Evolutionary conservation across 1,284 basidiomycete genomes (phyloP), one percentile per base, ranked within the genome.

Genomic region (Peniophora sp.): DNA sequence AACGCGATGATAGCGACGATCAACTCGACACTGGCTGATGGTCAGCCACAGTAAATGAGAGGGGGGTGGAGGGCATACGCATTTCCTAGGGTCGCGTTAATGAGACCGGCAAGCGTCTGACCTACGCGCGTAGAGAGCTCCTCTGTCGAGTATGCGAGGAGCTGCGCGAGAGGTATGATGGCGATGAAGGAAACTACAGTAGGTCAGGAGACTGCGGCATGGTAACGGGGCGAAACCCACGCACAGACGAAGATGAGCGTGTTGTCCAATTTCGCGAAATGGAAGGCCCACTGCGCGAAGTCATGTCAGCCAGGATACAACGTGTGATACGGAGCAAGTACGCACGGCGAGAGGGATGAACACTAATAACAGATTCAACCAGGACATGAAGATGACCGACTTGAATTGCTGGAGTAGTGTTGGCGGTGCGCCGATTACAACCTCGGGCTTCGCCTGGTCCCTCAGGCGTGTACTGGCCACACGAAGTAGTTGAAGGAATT

Each of bases 111-210:
- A 3, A 95, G 68, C 0, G 92, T 92, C 67, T 94, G 89, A 2
- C 92, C 86, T 1, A 89, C 81, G 32, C 85, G 82, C 55, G 94
- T 61, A 0, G 92, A 90, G 3, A 94, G 65, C 59, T 95, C 89
- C 58, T 95, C 92, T 0, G 92, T 96, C 0, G 89, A 89, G 63
- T 92, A 92, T 1, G 86, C 88, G 3, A 96, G 76, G 3, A 95
- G 68, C 75, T 91, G 66, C 10, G 92, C 92, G 3, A 88, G 69
- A 10, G 85, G 85, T 59, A 89, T 77, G 47, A 89, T 85, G 3
- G 85, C 75, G 47, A 88, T 65, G 61, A 92, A 85, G 1, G 82
- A 80, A 58, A 84, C 85, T 88, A 16, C 38, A n/a, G 6, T n/a
- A 8, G n/a, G n/a, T n/a, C 38, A 41, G 19, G 6, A n/a, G 5